Percentiles rank a stretch among this genome's conserved stretches.
phyloP scores from a whole-genome alignment of 495 filamentous ascomycete genomes.

The Xylaria palmicola region DNA sequence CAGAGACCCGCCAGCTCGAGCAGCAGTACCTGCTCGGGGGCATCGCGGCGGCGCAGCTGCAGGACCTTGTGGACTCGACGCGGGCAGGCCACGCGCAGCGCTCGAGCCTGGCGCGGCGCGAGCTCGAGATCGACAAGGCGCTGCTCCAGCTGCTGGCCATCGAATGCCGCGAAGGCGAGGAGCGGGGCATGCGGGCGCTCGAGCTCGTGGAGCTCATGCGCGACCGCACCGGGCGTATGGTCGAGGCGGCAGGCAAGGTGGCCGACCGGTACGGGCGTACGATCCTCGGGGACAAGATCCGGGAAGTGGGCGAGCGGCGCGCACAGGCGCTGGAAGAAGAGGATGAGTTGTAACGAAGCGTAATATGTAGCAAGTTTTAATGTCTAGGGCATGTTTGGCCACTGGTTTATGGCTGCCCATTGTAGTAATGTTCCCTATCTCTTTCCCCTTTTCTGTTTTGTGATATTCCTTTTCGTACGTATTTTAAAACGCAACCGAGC shows the following conservation, averaged over 20 bases:
- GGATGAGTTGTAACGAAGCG: constrained; percentile 21
- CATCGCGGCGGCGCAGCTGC: constrained; percentile 65
- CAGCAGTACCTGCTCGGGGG: constrained; percentile 77
- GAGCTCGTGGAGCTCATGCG: constrained; percentile 76
- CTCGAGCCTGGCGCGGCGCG: constrained; percentile 64
- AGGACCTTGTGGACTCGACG: constrained; percentile 66
- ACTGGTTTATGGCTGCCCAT: background rate
- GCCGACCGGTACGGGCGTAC: constrained; percentile 73
- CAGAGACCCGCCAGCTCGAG: constrained; percentile 57
- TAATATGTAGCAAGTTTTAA: background rate
- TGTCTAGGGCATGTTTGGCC: background rate
- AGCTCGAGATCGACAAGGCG: constrained; percentile 81
- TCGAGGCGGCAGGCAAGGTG: constrained; percentile 81
- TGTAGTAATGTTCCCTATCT: background rate
- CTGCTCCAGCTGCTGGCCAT: constrained; percentile 85
- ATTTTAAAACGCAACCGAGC: no score
- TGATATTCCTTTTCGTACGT: background rate
- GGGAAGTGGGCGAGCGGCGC: constrained; percentile 67
- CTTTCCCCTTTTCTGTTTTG: background rate
- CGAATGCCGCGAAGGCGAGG: constrained; percentile 90
- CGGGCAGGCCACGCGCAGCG: constrained; percentile 59
- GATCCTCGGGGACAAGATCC: constrained; percentile 83
- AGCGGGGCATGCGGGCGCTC: constrained; percentile 88
- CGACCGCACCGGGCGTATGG: constrained; percentile 77
- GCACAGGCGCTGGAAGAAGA: constrained; percentile 58